Percentiles rank a stretch among this genome's conserved stretches.
These are phyloP conservation scores for Phytophthora pinifolia DNA, from an alignment of 352 stramenopile species.

Conservation along the genomic window DNA sequence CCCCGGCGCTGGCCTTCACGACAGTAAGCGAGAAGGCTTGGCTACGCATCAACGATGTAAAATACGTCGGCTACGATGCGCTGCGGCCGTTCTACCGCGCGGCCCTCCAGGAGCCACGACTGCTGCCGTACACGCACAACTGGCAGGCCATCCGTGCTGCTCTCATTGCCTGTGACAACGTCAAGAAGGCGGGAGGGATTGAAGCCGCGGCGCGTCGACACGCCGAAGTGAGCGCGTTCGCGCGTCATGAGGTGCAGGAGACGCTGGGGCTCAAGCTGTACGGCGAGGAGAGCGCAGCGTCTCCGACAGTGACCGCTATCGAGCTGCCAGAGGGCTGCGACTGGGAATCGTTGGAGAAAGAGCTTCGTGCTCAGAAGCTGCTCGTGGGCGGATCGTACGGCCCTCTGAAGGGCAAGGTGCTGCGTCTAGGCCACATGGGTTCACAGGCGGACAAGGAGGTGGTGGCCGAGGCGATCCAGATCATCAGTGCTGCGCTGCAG, in stretches of 20 bases:
- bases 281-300: constrained; percentile 30
- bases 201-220: constrained; percentile 30
- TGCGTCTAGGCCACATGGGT: constrained; percentile 61
- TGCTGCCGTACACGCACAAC: constrained; percentile 61
- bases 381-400: constrained; percentile 50
- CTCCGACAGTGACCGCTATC: constrained; percentile 53
- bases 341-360: constrained; percentile 34
- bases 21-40: constrained; percentile 54
- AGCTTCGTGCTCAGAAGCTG: constrained; percentile 38
- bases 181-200: constrained; percentile 40
- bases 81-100: constrained; percentile 46
- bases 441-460: constrained; percentile 42
- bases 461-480: constrained; percentile 34
- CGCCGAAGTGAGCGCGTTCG: constrained; percentile 36
- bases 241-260: constrained; percentile 30
- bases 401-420: constrained; percentile 41
- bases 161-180: constrained; percentile 36
- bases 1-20: constrained; percentile 42
- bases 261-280: constrained; percentile 42
- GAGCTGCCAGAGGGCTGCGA: constrained; percentile 34
- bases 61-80: constrained; percentile 54
- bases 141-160: constrained; percentile 52
- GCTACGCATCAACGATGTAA: constrained; percentile 41
- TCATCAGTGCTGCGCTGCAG: constrained; percentile 32
- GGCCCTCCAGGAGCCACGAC: constrained; percentile 29